Evolutionary conservation across 345 rosid species (phyloP), one percentile per base, ranked within the genome.

Genomic region (Eucalyptus rudis): DNA sequence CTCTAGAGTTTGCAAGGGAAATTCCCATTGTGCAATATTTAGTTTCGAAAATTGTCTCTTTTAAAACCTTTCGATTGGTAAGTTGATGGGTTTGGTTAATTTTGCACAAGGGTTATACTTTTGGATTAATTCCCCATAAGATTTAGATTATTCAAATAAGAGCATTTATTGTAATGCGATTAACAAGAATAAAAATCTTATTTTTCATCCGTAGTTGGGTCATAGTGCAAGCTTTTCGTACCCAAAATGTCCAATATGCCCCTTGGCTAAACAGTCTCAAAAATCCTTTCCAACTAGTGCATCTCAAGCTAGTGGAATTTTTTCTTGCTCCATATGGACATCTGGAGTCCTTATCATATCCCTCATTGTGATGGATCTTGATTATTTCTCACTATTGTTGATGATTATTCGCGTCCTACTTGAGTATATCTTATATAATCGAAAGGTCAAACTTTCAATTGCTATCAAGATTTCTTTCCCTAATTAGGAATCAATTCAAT

Each of bases 121-220:
- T 56, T 56, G 29, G 3, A 56, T 56, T 56, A 56, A 56, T 0
- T 56, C 13, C 29, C 29, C 1, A 4, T 2, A 4, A 24, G 62
- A 24, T 56, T 24, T 56, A 56, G 29, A 56, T 56, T 56, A 24
- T 24, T 24, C 0, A 13, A 56, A 56, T 24, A 56, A 56, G 62
- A 56, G 13, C 27, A 24, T 56, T 56, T 24, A 22, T 1, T 24
- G 13, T 56, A 56, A 56, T 56, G 29, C 6, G 6, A 24, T 24
- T 56, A 56, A 2, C 62, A 56, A 56, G 29, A 56, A 56, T 24
- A 9, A 56, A 52, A 56, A 56, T 56, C 6, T 56, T 24, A 3
- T 3, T 56, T 56, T 56, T 24, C 6, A 56, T 56, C 3, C 0
- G 0, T 0, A 7, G 0, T 56, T 56, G 62, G 62, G 29, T 56